These are phyloP conservation scores for Ceratocystis alfenasii DNA, from an alignment of 2,329 filamentous ascomycete genomes.

Conservation along the genomic window DNA sequence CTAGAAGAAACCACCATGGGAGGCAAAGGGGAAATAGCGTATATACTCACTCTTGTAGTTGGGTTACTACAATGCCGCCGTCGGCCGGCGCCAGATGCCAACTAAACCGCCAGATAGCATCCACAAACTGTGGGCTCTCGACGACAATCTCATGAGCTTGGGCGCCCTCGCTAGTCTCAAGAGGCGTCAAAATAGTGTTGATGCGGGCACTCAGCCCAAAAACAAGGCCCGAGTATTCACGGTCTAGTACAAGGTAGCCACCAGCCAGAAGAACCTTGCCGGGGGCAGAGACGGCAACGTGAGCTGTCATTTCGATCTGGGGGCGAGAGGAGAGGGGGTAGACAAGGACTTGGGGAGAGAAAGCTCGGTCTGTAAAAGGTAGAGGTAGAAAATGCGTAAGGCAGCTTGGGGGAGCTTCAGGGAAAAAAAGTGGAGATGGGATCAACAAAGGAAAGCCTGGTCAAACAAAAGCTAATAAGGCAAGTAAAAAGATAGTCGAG, in stretches of 20 bases:
- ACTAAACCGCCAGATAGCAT: conserved; percentile 79
- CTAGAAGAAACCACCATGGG: neutral
- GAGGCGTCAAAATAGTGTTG: conserved; percentile 48
- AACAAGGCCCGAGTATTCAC: conserved; percentile 65
- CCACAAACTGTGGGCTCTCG: conserved; percentile 78
- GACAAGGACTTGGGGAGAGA: neutral
- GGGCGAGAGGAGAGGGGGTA: neutral
- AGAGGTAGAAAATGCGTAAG: too few relatives aligned
- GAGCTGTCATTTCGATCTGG: neutral
- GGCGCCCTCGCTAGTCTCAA: conserved; percentile 50
- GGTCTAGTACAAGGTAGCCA: conserved; percentile 88
- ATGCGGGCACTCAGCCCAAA: conserved; percentile 57
- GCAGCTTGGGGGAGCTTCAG: neutral
- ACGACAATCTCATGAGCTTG: conserved; percentile 65
- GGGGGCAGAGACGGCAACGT: conserved; percentile 65
- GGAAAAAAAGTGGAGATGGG: neutral
- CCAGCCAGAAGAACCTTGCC: conserved; percentile 93
- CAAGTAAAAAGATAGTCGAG: too few relatives aligned
- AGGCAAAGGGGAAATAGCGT: neutral
- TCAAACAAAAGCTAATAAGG: neutral
- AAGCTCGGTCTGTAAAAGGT: neutral
- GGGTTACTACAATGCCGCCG: conserved; percentile 71
- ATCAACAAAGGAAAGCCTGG: neutral
- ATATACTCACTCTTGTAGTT: conserved; percentile 59
- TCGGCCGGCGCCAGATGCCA: conserved; percentile 57